phyloP scores from a whole-genome alignment of 306 rosid species.

The Erythrophleum fordii region DNA sequence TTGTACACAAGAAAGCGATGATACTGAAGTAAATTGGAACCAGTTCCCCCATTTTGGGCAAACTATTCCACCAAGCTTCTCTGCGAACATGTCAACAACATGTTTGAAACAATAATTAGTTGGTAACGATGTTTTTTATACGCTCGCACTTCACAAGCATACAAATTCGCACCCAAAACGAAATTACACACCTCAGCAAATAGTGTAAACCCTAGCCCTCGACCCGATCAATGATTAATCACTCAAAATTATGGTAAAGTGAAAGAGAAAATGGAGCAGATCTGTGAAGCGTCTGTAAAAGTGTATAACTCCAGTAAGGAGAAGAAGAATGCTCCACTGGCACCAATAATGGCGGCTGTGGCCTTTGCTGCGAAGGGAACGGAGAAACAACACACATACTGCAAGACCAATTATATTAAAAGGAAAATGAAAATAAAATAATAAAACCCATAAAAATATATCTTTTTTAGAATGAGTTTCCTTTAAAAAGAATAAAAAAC shows the following conservation, averaged over 20 bases:
- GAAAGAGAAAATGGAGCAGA: conserved; percentile 19
- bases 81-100: not conserved
- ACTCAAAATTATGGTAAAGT: not conserved
- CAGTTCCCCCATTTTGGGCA: conserved; percentile 59
- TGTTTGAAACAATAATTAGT: not conserved
- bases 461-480: not conserved
- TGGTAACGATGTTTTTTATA: not conserved
- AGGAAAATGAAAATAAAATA: not conserved
- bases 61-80: conserved; percentile 12
- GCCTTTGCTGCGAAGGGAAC: conserved; percentile 34
- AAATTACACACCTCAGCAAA: not conserved
- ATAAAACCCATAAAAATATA: not conserved
- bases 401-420: not conserved
- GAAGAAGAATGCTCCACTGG: not conserved
- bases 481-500: not conserved
- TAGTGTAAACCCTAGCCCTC: conserved; percentile 46
- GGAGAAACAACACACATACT: not conserved
- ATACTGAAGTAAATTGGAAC: conserved; percentile 63
- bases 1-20: conserved; percentile 78
- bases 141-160: not conserved
- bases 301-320: not conserved
- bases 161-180: not conserved
- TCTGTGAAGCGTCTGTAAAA: conserved; percentile 31
- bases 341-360: conserved; percentile 38
- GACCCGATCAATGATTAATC: not conserved